Evolutionary conservation across 768 basidiomycete genomes (phyloP).

Genomic region (Russula earlei): DNA sequence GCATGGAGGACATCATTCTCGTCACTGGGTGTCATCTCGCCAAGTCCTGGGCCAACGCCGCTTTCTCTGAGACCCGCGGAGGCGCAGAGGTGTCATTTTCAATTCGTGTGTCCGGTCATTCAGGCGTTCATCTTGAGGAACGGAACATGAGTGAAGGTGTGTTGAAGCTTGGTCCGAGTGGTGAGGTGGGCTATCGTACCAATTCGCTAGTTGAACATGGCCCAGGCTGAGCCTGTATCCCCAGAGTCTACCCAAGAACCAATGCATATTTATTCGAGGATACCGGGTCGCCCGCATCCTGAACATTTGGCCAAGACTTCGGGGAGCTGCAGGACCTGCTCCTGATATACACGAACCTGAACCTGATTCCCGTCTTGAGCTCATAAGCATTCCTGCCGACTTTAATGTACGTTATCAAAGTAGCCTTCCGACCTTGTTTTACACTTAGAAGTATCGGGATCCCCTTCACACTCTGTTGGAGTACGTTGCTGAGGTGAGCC

Average conservation of each 20-base stretch:
- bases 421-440: neutral
- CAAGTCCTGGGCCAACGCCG: neutral
- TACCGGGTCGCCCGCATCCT: neutral
- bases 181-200: neutral
- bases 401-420: neutral
- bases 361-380: neutral
- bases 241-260: neutral
- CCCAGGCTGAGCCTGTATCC: neutral
- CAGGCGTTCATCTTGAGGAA: neutral
- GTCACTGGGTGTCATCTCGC: neutral
- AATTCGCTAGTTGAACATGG: neutral
- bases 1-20: neutral
- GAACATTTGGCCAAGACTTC: neutral
- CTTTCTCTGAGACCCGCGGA: neutral
- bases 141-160: neutral
- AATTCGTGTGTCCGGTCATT: neutral
- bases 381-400: neutral
- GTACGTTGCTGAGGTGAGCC: neutral
- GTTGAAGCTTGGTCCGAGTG: neutral
- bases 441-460: neutral
- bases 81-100: neutral
- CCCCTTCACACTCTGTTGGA: neutral
- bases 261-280: neutral
- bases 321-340: neutral
- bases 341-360: neutral